Conservation (phyloP, 495 filamentous ascomycete species). For the Podospora conica region DNA sequence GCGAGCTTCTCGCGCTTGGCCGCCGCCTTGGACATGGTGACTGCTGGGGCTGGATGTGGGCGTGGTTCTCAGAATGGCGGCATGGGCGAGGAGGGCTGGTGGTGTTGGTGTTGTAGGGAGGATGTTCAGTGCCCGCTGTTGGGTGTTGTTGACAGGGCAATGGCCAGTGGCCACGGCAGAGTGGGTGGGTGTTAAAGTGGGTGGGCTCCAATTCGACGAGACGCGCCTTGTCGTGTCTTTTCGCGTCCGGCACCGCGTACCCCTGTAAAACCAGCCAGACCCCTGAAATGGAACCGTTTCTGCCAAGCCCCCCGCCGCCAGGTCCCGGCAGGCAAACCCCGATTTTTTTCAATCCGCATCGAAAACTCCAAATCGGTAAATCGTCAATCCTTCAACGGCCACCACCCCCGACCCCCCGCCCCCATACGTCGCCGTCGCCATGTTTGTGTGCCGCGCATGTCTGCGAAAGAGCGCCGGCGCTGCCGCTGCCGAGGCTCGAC, state of each 20-base stretch:
- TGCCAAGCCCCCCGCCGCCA: not conserved
- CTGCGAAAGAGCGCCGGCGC: constrained; percentile 20
- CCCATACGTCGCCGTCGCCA: constrained; percentile 12
- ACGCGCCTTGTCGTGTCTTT: constrained; percentile 26
- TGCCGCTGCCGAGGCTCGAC: constrained; percentile 5
- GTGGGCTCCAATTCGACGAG: constrained; percentile 14
- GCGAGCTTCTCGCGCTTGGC: constrained; percentile 53
- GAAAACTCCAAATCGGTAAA: not conserved
- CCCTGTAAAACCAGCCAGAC: constrained; percentile 11
- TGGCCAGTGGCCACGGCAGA: not conserved
- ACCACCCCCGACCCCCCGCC: not conserved
- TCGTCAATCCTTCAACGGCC: not conserved
- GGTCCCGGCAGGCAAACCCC: constrained; percentile 14
- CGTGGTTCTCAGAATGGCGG: not conserved
- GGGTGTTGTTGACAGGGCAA: not conserved
- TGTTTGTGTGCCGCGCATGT: constrained; percentile 40
- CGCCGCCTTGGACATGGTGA: constrained; percentile 39
- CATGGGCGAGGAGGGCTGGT: not conserved
- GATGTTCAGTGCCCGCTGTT: not conserved
- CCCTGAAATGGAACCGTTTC: not conserved
- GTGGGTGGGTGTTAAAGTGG: constrained; percentile 10
- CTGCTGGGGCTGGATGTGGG: constrained; percentile 1
- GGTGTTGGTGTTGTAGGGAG: not conserved
- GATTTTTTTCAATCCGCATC: constrained; percentile 2
- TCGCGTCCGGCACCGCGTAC: constrained; percentile 19